Percentiles rank a stretch among this genome's conserved stretches.
These are phyloP conservation scores for Xylaria sp. DNA, from an alignment of 2,329 filamentous ascomycete genomes.

Conservation along the genomic window DNA sequence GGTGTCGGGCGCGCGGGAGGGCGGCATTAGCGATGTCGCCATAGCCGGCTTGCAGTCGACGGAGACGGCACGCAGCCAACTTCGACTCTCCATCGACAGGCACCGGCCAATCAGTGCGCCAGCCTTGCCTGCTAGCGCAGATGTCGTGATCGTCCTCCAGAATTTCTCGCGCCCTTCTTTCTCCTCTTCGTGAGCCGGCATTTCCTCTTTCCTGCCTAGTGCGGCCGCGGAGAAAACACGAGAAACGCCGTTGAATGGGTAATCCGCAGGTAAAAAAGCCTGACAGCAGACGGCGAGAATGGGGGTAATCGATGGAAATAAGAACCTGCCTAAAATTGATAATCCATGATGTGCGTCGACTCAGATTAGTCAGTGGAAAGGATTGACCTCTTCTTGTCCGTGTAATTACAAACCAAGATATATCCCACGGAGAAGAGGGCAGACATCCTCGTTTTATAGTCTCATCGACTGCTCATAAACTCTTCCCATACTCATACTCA, in stretches of 20 bases:
- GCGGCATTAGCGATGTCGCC: conserved; percentile 21
- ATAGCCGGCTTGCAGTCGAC: conserved; percentile 15
- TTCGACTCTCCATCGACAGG: conserved; percentile 3
- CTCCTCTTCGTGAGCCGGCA: not conserved
- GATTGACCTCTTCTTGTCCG: not conserved
- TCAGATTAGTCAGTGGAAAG: conserved; percentile 14
- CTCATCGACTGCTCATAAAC: conserved; percentile 4
- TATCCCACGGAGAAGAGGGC: not conserved
- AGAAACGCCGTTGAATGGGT: not conserved
- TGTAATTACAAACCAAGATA: conserved; percentile 18
- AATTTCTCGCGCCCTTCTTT: conserved; percentile 25
- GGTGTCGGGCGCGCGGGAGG: conserved; percentile 19
- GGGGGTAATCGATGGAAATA: too few species aligned
- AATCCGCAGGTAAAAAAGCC: too few species aligned
- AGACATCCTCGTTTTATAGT: conserved; percentile 9
- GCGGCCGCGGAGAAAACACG: not conserved
- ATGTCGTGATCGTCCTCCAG: conserved; percentile 36
- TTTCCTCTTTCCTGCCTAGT: not conserved
- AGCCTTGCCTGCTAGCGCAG: conserved; percentile 30
- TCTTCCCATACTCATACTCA: not conserved
- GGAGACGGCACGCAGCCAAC: conserved; percentile 1
- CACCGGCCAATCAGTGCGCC: conserved; percentile 28
- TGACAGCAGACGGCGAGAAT: too few species aligned
- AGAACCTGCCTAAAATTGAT: not conserved
- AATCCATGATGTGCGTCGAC: conserved; percentile 8